Evolutionary conservation across 2,329 filamentous ascomycete genomes (phyloP).

Genomic region (Aspergillus pseudonomiae): DNA sequence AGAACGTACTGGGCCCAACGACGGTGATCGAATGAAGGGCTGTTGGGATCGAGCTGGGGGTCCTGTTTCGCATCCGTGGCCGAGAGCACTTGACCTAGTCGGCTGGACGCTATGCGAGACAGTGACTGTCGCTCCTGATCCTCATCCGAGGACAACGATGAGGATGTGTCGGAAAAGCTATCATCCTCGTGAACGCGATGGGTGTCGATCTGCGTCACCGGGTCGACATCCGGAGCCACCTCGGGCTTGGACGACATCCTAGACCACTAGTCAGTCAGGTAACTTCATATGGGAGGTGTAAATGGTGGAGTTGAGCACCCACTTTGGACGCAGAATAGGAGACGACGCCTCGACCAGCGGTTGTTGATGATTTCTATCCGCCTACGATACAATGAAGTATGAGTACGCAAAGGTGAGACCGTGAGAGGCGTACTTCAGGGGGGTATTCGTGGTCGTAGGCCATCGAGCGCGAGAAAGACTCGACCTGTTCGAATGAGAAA

Average conservation of each 20-base stretch:
- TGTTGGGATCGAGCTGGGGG: slow-evolving; percentile 27
- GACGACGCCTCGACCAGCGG: not conserved
- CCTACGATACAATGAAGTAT: not conserved
- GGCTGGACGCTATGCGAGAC: slow-evolving; percentile 28
- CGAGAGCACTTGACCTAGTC: slow-evolving; percentile 25
- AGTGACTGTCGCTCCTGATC: not conserved
- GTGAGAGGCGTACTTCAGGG: not conserved
- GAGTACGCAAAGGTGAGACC: not conserved
- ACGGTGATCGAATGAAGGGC: slow-evolving; percentile 28
- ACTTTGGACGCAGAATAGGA: not conserved
- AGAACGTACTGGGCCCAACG: slow-evolving; percentile 29
- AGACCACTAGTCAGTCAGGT: not conserved
- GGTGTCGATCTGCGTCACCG: not conserved
- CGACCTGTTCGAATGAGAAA: not conserved
- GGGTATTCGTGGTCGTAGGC: not conserved
- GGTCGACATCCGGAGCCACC: not conserved
- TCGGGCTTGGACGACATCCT: not conserved
- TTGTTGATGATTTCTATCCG: not conserved
- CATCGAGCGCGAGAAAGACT: not conserved
- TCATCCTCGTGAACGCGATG: not conserved
- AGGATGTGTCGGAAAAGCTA: not conserved
- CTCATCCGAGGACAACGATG: not conserved
- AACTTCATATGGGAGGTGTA: not conserved
- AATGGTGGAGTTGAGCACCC: not conserved
- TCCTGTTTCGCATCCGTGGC: slow-evolving; percentile 18